These are phyloP conservation scores for Neonectria neomacrospora DNA, from an alignment of 2,329 filamentous ascomycete species.

Conservation along the genomic window DNA sequence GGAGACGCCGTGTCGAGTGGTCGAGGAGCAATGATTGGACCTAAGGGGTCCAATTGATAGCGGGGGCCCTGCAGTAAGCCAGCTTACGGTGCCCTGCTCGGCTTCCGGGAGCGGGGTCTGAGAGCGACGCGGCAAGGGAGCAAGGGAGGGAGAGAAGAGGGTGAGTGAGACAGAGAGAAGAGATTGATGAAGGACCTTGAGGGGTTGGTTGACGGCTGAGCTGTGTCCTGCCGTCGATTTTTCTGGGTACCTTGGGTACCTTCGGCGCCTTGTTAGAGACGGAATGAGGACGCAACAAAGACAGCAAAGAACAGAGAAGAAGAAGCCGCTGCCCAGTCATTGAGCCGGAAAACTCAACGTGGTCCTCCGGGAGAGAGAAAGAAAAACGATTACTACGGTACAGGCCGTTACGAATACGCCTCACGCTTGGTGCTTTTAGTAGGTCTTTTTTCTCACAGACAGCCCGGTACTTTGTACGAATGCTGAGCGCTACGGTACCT, in stretches of 20 bases:
- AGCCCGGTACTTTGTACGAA: background rate
- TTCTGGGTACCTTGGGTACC: too few relatives aligned
- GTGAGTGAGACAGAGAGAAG: conserved; percentile 17
- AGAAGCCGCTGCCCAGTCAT: conserved; percentile 33
- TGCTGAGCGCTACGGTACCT: conserved; percentile 3
- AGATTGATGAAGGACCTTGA: conserved; percentile 10
- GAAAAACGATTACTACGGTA: conserved; percentile 18
- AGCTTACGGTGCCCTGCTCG: conserved; percentile 28
- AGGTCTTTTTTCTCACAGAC: background rate
- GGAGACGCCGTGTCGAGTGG: background rate
- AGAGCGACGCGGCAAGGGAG: conserved; percentile 20
- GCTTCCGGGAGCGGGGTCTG: conserved; percentile 34
- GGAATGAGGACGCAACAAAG: conserved; percentile 6
- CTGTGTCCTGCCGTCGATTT: background rate
- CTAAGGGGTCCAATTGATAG: conserved; percentile 1
- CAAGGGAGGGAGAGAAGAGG: conserved; percentile 26
- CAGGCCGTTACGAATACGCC: conserved; percentile 26
- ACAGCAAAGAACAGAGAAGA: background rate
- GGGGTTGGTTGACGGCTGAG: background rate
- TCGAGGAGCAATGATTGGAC: conserved; percentile 10
- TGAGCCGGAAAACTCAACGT: conserved; percentile 43
- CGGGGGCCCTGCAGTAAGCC: conserved; percentile 8
- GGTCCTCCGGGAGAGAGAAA: conserved; percentile 16
- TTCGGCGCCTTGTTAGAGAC: background rate
- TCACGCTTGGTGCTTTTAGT: conserved; percentile 22